A percentile compares a stretch with the other conserved stretches of the same genome.
These are phyloP conservation scores for Conringia planisiliqua DNA, from an alignment of 345 rosid species.

Conservation along the genomic window DNA sequence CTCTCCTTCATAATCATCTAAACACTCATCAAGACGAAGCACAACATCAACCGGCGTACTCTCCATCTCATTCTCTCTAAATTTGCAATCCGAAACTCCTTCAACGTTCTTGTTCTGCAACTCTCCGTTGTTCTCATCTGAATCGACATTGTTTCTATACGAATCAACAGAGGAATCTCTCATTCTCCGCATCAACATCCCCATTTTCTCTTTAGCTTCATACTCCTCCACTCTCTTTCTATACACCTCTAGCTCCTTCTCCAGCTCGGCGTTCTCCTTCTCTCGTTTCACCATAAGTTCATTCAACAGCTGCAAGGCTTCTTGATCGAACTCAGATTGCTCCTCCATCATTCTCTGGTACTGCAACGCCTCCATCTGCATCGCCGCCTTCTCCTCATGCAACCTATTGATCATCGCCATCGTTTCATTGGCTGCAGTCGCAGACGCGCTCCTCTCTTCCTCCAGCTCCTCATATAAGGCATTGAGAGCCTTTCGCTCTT, in stretches of 20 bases:
- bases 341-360: constrained; percentile 99
- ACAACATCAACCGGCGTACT: constrained; percentile 76
- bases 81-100: constrained; percentile 15
- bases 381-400: constrained; percentile 96
- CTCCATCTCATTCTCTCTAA: constrained; percentile 32
- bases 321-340: constrained; percentile 92
- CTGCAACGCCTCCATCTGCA: constrained; percentile 99
- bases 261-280: constrained; percentile 73
- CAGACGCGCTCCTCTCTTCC: constrained; percentile 96
- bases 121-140: constrained; percentile 56
- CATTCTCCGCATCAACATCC: constrained; percentile 49
- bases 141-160: constrained; percentile 42
- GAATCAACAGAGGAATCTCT: constrained; percentile 57
- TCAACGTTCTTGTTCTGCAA: constrained; percentile 39
- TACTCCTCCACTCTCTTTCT: constrained; percentile 63
- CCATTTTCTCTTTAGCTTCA: constrained; percentile 62
- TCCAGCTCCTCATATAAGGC: constrained; percentile 77
- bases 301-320: constrained; percentile 86
- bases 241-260: constrained; percentile 65
- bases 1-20: constrained; percentile 76
- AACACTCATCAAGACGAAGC: constrained; percentile 68
- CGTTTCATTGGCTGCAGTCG: constrained; percentile 83
- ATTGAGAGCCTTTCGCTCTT: constrained; percentile 65
- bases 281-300: constrained; percentile 81
- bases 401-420: constrained; percentile 99